phyloP scores from a whole-genome alignment of 768 basidiomycete species.

The Kwoniella heveanensis region DNA sequence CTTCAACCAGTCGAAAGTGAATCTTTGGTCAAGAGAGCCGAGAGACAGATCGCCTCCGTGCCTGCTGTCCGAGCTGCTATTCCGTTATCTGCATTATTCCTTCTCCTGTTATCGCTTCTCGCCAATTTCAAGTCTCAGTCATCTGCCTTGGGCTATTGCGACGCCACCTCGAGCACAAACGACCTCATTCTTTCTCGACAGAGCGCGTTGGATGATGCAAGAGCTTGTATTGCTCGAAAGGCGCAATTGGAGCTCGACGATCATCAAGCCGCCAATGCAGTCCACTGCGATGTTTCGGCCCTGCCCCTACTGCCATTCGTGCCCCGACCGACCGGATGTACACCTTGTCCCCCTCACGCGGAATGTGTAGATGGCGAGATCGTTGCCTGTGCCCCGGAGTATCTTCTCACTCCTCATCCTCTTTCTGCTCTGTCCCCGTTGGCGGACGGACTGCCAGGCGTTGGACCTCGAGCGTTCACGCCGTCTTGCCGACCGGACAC shows the following conservation, averaged over 20 bases:
- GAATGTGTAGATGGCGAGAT: conserved; percentile 52
- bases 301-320: conserved; percentile 50
- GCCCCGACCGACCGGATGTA: conserved; percentile 50
- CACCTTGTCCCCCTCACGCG: conserved; percentile 57
- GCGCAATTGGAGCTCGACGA: conserved; percentile 25
- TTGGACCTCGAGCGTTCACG: conserved; percentile 52
- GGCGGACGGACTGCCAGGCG: conserved; percentile 44
- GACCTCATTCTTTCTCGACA: conserved; percentile 37
- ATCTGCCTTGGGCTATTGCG: conserved; percentile 56
- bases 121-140: conserved; percentile 44
- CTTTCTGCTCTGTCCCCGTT: conserved; percentile 31
- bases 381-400: conserved; percentile 54
- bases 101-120: conserved; percentile 36
- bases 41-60: conserved; percentile 18
- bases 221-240: conserved; percentile 36
- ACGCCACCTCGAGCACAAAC: conserved; percentile 49
- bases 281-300: conserved; percentile 49
- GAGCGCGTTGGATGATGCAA: conserved; percentile 32
- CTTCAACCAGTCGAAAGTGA: conserved; percentile 14
- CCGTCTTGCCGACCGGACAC: conserved; percentile 57
- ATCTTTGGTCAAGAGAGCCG: conserved; percentile 27
- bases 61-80: conserved; percentile 21
- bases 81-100: conserved; percentile 41
- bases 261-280: conserved; percentile 21
- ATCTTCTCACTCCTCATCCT: conserved; percentile 43